These are phyloP conservation scores for Magnusiomyces suaveolens DNA, from an alignment of 1,139 yeast species.

Conservation along the genomic window DNA sequence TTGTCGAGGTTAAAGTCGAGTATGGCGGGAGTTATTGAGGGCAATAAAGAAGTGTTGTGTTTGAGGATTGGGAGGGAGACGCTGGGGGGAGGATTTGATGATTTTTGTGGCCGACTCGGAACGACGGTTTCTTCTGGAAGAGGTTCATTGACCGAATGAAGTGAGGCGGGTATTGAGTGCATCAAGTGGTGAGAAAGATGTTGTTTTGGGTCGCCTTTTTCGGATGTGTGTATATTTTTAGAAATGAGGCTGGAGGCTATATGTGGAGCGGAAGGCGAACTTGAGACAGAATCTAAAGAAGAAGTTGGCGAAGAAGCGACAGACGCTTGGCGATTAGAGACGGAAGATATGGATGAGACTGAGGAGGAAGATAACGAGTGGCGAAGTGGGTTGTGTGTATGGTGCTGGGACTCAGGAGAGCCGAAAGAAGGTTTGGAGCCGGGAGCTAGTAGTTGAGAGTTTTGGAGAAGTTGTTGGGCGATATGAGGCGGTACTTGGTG, in stretches of 20 bases:
- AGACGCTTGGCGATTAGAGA: not conserved
- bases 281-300: not conserved
- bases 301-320: not conserved
- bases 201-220: not conserved
- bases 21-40: not conserved
- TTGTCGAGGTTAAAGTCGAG: not conserved
- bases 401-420: not conserved
- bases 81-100: not conserved
- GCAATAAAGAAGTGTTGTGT: not conserved
- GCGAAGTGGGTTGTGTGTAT: not conserved
- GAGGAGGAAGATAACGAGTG: not conserved
- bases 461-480: too few species aligned
- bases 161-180: constrained; percentile 21
- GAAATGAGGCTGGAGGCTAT: too few species aligned
- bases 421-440: not conserved
- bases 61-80: not conserved
- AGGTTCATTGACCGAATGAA: constrained; percentile 15
- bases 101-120: not conserved
- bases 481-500: too few species aligned
- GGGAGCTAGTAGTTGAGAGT: too few species aligned
- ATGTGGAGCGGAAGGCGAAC: not conserved
- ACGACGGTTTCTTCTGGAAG: not conserved
- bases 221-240: not conserved
- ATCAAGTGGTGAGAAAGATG: constrained; percentile 16
- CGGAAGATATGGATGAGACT: not conserved